Conservation (phyloP, 2,329 filamentous ascomycete species). For the Talaromyces amestolkiae region DNA sequence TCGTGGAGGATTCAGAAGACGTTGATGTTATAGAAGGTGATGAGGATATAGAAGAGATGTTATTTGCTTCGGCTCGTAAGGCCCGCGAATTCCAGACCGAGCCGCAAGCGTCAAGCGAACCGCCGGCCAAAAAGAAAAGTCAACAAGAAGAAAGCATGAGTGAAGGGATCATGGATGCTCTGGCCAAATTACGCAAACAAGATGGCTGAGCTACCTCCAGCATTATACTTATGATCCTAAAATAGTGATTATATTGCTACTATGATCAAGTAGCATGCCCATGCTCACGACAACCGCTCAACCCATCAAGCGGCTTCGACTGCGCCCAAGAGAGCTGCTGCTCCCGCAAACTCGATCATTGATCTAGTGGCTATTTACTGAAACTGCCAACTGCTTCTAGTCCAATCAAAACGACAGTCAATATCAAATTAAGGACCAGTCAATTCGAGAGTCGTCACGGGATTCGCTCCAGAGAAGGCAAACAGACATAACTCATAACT, state of each 20-base stretch:
- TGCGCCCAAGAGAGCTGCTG: not conserved
- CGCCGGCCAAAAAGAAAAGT: conserved; percentile 19
- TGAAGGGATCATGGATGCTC: conserved; percentile 58
- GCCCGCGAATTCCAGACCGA: conserved; percentile 24
- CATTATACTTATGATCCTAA: not conserved
- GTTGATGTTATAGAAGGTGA: conserved; percentile 36
- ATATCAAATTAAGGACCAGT: not conserved
- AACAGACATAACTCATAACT: not conserved
- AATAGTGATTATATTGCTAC: not conserved
- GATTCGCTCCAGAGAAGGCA: not conserved
- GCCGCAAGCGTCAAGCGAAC: conserved; percentile 20
- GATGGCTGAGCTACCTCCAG: conserved; percentile 18
- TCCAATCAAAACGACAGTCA: not conserved
- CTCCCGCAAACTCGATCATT: not conserved
- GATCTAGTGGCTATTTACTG: not conserved
- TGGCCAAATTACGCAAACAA: conserved; percentile 53
- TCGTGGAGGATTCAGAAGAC: conserved; percentile 31
- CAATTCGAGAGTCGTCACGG: not conserved
- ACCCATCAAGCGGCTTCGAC: not conserved
- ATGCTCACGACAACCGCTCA: not conserved
- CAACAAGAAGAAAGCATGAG: conserved; percentile 47
- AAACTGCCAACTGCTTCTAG: not conserved
- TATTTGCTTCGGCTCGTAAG: conserved; percentile 32
- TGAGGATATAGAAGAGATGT: conserved; percentile 48
- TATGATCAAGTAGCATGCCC: not conserved